phyloP scores from a whole-genome alignment of 2,329 filamentous ascomycete species.

The Cladosporium sp. region DNA sequence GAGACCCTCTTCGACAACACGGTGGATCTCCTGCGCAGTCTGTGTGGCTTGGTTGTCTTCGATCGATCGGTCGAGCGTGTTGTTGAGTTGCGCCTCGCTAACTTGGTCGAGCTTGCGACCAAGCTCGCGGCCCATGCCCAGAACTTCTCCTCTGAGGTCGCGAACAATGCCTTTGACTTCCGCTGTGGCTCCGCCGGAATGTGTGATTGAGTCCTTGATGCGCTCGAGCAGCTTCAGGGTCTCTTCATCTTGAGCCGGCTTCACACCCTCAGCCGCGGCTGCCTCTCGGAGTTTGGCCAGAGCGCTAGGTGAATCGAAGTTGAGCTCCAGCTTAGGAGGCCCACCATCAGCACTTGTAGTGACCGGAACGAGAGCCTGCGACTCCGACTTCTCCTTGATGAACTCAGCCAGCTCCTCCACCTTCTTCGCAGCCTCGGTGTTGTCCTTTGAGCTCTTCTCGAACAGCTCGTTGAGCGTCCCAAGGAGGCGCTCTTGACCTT shows the following conservation, averaged over 20 bases:
- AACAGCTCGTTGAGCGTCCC: conserved; percentile 61
- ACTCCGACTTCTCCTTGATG: conserved; percentile 47
- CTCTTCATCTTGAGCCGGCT: conserved; percentile 61
- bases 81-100: conserved; percentile 30
- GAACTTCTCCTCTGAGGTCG: conserved; percentile 82
- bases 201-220: conserved; percentile 85
- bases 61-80: conserved; percentile 38
- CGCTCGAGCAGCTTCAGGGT: conserved; percentile 74
- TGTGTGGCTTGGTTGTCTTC: conserved; percentile 32
- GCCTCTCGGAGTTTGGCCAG: conserved; percentile 19
- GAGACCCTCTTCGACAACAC: conserved; percentile 73
- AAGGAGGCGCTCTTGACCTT: conserved; percentile 77
- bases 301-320: conserved; percentile 27
- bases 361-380: conserved; percentile 48
- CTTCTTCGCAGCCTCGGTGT: conserved; percentile 54
- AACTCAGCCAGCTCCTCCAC: conserved; percentile 50
- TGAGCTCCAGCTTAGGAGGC: conserved; percentile 30
- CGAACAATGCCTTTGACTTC: conserved; percentile 87
- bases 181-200: conserved; percentile 81
- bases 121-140: conserved; percentile 90
- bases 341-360: conserved; percentile 31
- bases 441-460: conserved; percentile 49
- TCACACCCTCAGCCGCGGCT: conserved; percentile 32
- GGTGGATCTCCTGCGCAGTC: conserved; percentile 63
- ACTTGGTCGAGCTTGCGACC: conserved; percentile 77